Evolutionary conservation across 108 stramenopile species (phyloP).

Genomic region (Skeletonema potamos): DNA sequence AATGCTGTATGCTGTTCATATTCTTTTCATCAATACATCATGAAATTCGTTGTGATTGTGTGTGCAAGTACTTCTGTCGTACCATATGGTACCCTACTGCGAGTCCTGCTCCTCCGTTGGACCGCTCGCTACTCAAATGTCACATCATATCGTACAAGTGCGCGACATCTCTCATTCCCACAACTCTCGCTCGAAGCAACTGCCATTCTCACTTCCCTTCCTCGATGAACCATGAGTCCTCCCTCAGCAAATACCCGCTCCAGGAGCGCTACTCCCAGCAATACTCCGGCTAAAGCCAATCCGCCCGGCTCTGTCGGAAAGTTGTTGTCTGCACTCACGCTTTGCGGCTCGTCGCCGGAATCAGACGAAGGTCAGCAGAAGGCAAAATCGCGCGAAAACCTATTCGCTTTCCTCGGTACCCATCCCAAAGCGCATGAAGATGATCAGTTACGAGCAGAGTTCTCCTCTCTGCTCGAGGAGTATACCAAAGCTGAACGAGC

Average conservation of each 20-base stretch:
- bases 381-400: neutral
- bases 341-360: neutral
- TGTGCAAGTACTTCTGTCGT: no score
- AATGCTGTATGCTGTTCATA: no score
- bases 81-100: no score
- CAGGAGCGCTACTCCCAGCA: neutral
- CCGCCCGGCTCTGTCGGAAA: neutral
- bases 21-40: no score
- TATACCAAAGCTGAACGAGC: neutral
- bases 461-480: neutral
- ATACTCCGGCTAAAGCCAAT: neutral
- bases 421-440: conserved; percentile 2
- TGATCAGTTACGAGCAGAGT: neutral
- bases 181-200: no score
- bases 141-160: no score
- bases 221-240: neutral
- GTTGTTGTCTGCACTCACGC: neutral
- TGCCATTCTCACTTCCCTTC: neutral
- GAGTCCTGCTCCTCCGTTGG: no score
- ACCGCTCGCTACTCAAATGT: no score
- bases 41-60: no score
- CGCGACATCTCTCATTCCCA: no score
- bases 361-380: neutral
- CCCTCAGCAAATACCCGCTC: neutral
- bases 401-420: neutral